phyloP scores from a whole-genome alignment of 2,329 filamentous ascomycete species.

The Botrytis sinoallii region DNA sequence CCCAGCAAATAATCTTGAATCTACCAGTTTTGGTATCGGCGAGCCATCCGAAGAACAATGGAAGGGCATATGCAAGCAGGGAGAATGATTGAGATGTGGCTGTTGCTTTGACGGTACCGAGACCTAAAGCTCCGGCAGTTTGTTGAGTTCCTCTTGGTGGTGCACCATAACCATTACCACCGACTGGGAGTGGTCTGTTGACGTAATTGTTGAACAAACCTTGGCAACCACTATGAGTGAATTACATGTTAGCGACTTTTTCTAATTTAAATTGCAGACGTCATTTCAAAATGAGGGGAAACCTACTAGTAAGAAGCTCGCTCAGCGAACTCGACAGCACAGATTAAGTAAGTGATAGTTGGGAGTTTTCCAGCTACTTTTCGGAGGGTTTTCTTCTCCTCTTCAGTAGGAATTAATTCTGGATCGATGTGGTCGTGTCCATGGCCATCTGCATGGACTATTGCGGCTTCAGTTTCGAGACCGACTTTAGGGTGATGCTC shows the following conservation, averaged over 20 bases:
- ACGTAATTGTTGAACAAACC: slow-evolving; percentile 51
- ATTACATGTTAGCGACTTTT: neutral
- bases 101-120: slow-evolving; percentile 53
- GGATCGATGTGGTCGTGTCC: slow-evolving; percentile 6
- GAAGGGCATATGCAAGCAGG: slow-evolving; percentile 50
- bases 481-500: neutral
- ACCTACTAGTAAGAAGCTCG: slow-evolving; percentile 77
- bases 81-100: slow-evolving; percentile 51
- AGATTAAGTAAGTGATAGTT: slow-evolving; percentile 65
- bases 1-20: slow-evolving; percentile 56
- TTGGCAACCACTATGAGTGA: slow-evolving; percentile 1
- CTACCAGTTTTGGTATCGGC: slow-evolving; percentile 65
- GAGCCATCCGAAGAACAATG: slow-evolving; percentile 50
- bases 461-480: neutral
- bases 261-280: slow-evolving; percentile 40
- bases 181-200: slow-evolving; percentile 54
- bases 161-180: slow-evolving; percentile 40
- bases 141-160: slow-evolving; percentile 38
- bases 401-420: slow-evolving; percentile 45
- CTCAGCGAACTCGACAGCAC: slow-evolving; percentile 72
- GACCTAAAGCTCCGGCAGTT: slow-evolving; percentile 54
- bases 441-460: neutral
- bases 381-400: slow-evolving; percentile 59
- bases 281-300: slow-evolving; percentile 38
- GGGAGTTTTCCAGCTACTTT: slow-evolving; percentile 63